These are phyloP conservation scores for sorghum (Sorghum bicolor) DNA, from an alignment of 176 grass and related monocot genomes.

Conservation along the genomic window Sorghum_bicolor_NCBIv3 NC_012875.2:57472001-57472500, in stretches of 20 bases:
- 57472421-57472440: constrained; percentile 95
- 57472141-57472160: constrained; percentile 81
- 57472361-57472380: constrained; percentile 82
- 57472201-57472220: constrained; percentile 95
- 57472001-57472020: constrained; percentile 23
- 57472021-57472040: constrained; percentile 57
- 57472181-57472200: constrained; percentile 94
- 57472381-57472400: constrained; percentile 80
- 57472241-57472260: constrained; percentile 77
- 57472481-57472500: constrained; percentile 70
- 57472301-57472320: constrained; percentile 72
- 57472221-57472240: constrained; percentile 82
- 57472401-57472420: constrained; percentile 74
- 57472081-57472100: constrained; percentile 64
- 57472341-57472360: constrained; percentile 97
- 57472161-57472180: constrained; percentile 88
- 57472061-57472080: constrained; percentile 85
- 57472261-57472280: constrained; percentile 65
- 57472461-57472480: constrained; percentile 90
- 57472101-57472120: constrained; percentile 88
- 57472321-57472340: constrained; percentile 86
- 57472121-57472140: constrained; percentile 77
- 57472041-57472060: constrained; percentile 71
- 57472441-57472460: constrained; percentile 93
- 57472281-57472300: constrained; percentile 45